phyloP scores from a whole-genome alignment of 164 flowering plant genomes.

The Macadamia integrifolia region DNA sequence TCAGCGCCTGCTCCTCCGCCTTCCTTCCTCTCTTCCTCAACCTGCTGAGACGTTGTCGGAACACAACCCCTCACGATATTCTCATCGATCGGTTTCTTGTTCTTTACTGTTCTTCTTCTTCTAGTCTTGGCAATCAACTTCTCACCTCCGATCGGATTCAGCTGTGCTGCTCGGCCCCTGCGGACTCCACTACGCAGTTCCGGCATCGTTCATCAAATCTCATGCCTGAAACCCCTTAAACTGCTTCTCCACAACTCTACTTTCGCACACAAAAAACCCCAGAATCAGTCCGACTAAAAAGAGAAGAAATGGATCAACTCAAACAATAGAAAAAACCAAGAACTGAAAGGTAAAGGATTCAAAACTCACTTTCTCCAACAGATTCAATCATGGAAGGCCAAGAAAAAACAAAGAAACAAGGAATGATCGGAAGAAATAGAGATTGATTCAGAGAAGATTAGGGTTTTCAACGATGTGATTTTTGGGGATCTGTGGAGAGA shows the following conservation, averaged over 20 bases:
- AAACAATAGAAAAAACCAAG: too few species aligned
- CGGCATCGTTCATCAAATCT: constrained; percentile 52
- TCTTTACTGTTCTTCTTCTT: constrained; percentile 20
- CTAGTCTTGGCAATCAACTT: constrained; percentile 9
- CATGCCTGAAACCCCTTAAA: constrained; percentile 11
- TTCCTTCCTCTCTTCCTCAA: constrained; percentile 10
- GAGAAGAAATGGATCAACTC: not conserved
- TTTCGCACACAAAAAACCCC: not conserved
- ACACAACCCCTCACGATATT: constrained; percentile 12
- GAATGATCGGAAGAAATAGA: not conserved
- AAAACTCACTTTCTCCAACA: not conserved
- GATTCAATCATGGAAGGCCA: not conserved
- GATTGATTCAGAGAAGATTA: not conserved
- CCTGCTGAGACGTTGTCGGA: constrained; percentile 11
- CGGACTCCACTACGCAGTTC: constrained; percentile 58
- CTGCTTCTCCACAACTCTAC: not conserved
- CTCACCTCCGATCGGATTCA: constrained; percentile 9
- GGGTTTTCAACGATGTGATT: not conserved
- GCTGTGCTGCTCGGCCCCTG: constrained; percentile 34
- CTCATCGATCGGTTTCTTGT: constrained; percentile 17
- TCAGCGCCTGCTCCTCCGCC: not conserved
- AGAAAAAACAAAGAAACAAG: not conserved
- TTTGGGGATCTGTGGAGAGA: not conserved
- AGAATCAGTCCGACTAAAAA: not conserved
- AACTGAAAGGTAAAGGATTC: too few species aligned